Conservation (phyloP, 2,329 filamentous ascomycete species). For the Aurifilum marmelostoma region DNA sequence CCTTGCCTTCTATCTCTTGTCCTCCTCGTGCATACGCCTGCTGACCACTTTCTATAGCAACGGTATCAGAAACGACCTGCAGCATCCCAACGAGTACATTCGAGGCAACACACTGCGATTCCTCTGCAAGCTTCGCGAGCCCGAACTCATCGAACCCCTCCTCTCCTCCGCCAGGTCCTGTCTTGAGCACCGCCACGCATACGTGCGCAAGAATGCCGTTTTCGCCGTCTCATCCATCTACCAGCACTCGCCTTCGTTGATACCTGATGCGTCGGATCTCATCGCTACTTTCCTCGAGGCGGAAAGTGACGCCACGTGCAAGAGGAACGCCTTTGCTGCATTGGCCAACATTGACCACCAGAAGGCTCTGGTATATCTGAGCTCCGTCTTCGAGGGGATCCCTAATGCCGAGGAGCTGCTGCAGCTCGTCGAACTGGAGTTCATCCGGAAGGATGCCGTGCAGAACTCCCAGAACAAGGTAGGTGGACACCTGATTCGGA, state of each 20-base stretch:
- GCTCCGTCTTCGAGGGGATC: constrained; percentile 87
- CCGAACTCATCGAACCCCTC: constrained; percentile 94
- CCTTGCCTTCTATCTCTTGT: constrained; percentile 1
- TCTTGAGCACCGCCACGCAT: constrained; percentile 93
- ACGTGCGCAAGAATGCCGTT: constrained; percentile 97
- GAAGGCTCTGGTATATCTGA: constrained; percentile 85
- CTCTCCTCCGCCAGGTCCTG: constrained; percentile 90
- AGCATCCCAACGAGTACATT: constrained; percentile 98
- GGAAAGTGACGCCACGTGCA: constrained; percentile 94
- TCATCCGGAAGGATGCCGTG: constrained; percentile 96
- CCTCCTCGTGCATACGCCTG: neutral
- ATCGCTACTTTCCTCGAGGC: constrained; percentile 86
- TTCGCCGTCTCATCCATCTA: constrained; percentile 93
- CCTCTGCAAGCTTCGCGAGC: constrained; percentile 92
- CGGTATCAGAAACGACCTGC: constrained; percentile 94
- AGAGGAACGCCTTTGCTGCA: constrained; percentile 95
- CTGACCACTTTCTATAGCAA: constrained; percentile 65
- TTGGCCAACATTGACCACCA: constrained; percentile 91
- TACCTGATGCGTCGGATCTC: constrained; percentile 93
- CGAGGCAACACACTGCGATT: constrained; percentile 98
- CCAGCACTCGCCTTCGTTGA: constrained; percentile 85
- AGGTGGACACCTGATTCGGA: constrained; percentile 33
- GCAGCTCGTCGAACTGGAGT: constrained; percentile 92
- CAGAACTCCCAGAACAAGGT: constrained; percentile 95
- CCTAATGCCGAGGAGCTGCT: constrained; percentile 92